Evolutionary conservation across 106 monocot species (phyloP).

Genomic region (Dactylorhiza incarnata): DNA sequence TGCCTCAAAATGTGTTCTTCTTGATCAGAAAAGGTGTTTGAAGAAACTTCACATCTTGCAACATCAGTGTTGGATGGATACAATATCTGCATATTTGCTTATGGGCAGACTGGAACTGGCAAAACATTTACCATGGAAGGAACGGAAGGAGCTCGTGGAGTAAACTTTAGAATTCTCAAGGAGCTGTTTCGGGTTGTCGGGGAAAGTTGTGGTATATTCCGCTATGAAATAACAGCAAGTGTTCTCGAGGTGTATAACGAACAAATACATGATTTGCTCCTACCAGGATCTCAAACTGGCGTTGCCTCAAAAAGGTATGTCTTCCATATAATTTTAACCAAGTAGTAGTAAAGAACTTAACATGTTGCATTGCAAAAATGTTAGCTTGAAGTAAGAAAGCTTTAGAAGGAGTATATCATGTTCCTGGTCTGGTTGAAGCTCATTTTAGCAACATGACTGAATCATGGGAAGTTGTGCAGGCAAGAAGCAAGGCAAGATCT

Average conservation of each 20-base stretch:
- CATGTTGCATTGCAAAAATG: neutral
- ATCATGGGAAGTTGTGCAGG: conserved; percentile 73
- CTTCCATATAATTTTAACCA: neutral
- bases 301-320: conserved; percentile 47
- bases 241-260: conserved; percentile 93
- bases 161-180: conserved; percentile 81
- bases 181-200: conserved; percentile 75
- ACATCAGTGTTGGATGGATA: conserved; percentile 89
- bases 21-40: conserved; percentile 57
- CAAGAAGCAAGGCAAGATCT: conserved; percentile 80
- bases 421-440: conserved; percentile 85
- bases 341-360: no score
- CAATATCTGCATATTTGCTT: conserved; percentile 96
- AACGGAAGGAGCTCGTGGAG: conserved; percentile 64
- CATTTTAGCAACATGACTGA: conserved; percentile 64
- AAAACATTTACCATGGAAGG: conserved; percentile 99
- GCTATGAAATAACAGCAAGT: conserved; percentile 67
- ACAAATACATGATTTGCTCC: conserved; percentile 76
- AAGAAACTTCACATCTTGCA: conserved; percentile 66
- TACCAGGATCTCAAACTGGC: conserved; percentile 47
- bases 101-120: conserved; percentile 89
- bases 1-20: neutral
- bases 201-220: conserved; percentile 51
- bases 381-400: conserved; percentile 74
- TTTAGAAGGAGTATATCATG: conserved; percentile 72